Conservation (phyloP, 78 protist genomes). For the Planoprotostelium fungivorum region DNA sequence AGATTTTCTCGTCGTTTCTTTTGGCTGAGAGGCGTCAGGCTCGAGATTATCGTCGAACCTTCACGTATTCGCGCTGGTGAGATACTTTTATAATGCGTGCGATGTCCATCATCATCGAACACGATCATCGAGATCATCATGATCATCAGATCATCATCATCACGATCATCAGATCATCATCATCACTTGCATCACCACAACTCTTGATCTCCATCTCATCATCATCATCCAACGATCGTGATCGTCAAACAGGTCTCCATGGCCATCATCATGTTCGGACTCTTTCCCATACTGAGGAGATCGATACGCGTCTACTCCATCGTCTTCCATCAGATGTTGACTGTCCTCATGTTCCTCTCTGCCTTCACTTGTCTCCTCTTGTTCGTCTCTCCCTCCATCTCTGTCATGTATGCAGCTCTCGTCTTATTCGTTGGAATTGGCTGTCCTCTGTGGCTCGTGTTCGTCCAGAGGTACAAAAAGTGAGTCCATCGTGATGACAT, state of each 20-base stretch:
- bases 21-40: background rate
- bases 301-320: slow-evolving; percentile 32
- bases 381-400: background rate
- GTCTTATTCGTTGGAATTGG: slow-evolving; percentile 31
- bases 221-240: background rate
- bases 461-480: slow-evolving; percentile 60
- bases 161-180: too few species aligned
- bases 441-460: slow-evolving; percentile 59
- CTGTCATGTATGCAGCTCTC: slow-evolving; percentile 30
- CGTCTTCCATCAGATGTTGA: slow-evolving; percentile 29
- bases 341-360: slow-evolving; percentile 6
- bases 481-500: background rate
- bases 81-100: too few species aligned
- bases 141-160: too few species aligned
- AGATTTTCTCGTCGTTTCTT: background rate
- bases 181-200: too few species aligned
- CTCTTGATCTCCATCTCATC: too few species aligned
- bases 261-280: slow-evolving; percentile 57
- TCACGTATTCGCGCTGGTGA: slow-evolving; percentile 57
- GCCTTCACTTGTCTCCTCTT: background rate
- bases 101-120: too few species aligned
- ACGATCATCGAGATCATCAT: too few species aligned
- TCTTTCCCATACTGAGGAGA: slow-evolving; percentile 57
- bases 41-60: slow-evolving; percentile 59
- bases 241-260: slow-evolving; percentile 23